A percentile compares a stretch with the other conserved stretches of the same genome.
phyloP scores from a whole-genome alignment of 2,329 filamentous ascomycete species.

The Ceratocystiopsis sp. region DNA sequence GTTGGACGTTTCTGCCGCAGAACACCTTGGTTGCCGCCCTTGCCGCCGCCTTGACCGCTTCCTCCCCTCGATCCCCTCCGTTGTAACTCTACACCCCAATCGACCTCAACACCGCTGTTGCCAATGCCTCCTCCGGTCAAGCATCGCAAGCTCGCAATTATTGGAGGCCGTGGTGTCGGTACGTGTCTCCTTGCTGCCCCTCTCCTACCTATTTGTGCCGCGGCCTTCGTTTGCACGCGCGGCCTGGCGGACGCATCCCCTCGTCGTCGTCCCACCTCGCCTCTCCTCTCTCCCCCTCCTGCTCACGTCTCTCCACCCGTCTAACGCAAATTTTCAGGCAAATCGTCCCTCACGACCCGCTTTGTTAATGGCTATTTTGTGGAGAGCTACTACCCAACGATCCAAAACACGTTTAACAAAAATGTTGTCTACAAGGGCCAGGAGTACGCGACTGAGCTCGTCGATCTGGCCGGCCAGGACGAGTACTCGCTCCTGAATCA shows the following conservation, averaged over 20 bases:
- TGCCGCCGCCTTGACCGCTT: no score
- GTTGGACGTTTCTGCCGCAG: no score
- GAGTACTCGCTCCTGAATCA: constrained; percentile 98
- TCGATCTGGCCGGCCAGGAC: constrained; percentile 96
- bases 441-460: constrained; percentile 90
- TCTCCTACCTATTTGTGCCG: not conserved
- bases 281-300: no score
- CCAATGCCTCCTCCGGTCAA: constrained; percentile 42
- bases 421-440: constrained; percentile 84
- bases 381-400: constrained; percentile 97
- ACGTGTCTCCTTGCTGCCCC: not conserved
- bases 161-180: constrained; percentile 77
- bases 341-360: constrained; percentile 91
- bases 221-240: no score
- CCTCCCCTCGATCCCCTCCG: no score
- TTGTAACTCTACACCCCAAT: no score
- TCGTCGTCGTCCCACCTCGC: no score
- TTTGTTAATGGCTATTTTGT: constrained; percentile 98
- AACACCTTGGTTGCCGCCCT: no score
- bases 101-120: not conserved
- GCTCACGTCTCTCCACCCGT: not conserved
- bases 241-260: no score
- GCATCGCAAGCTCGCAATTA: constrained; percentile 89
- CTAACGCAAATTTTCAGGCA: constrained; percentile 40
- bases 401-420: constrained; percentile 97